Base-by-base conservation (phyloP, 148 eudicot species). In the Spergularia marina region DNA sequence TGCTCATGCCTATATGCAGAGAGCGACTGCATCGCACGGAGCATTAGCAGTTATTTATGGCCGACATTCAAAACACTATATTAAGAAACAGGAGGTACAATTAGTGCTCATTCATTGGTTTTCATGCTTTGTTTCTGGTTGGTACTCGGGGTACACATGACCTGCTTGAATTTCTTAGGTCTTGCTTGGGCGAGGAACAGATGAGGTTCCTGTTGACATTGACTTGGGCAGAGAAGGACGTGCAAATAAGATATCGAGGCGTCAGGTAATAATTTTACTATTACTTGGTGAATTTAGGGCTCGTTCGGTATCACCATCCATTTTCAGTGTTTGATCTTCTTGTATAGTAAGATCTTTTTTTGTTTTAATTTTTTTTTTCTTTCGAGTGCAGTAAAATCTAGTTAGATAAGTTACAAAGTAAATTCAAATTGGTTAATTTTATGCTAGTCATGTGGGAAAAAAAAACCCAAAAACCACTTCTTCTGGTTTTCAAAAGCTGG, bases 191-290 rank as follows among this genome's bases (percentile, higher is more conserved):
- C 88, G 97, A 87, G 88, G 90, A 55, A 91, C 98, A 17, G 85
- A 85, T 77, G 98, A 88, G 73, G 67, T 76, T 82, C 76, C 55
- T 74, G 93, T 94, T 80, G 98, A 91, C 74, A 87, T 94, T 83
- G 97, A 94, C 84, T 77, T 94, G 79, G 84, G 90, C 25, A 90
- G 89, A 85, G 98, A 89, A 82, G 93, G 94, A 51, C 90, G 90
- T 73, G 89, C 93, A 70, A 94, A 89, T 85, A 91, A 87, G 77
- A 87, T 94, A 80, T 94, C 98, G 53, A 89, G 98, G 76, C 91
- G 96, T 34, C 97, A 94, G 96, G 98, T 91, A 77, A 51, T 73
- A 21, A 47, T 53, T 70, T 47, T 53, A 23, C 5, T 70, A 34
- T 14, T 9, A 53, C 20, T 53, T 53, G 47, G 12, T 2, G 7